Evolutionary conservation across 2,329 filamentous ascomycete species (phyloP).

Genomic region (Albifimbria verrucaria): DNA sequence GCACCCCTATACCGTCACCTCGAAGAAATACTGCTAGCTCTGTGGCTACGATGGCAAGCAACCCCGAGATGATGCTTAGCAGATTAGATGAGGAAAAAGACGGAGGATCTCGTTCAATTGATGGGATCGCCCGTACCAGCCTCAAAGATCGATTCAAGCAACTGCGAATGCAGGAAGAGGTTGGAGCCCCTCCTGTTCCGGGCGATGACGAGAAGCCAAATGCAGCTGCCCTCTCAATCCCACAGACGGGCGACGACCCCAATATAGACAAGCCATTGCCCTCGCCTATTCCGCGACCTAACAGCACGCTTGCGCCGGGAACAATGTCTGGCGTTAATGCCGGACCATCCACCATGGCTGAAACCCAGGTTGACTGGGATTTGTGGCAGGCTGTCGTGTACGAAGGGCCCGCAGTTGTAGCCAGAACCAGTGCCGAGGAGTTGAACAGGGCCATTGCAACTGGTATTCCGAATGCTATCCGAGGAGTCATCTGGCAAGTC

Average conservation of each 20-base stretch:
- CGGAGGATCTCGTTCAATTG: conserved; percentile 39
- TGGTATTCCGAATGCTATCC: conserved; percentile 90
- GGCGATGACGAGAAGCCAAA: conserved; percentile 51
- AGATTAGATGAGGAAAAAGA: conserved; percentile 72
- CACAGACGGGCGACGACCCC: conserved; percentile 19
- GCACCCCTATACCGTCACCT: conserved; percentile 45
- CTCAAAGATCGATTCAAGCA: conserved; percentile 77
- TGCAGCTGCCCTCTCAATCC: conserved; percentile 10
- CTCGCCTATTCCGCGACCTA: conserved; percentile 60
- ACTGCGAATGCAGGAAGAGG: conserved; percentile 72
- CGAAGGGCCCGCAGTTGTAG: conserved; percentile 84
- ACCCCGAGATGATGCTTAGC: conserved; percentile 74
- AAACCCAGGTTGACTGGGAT: conserved; percentile 93
- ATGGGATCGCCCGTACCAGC: conserved; percentile 53
- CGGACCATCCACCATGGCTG: conserved; percentile 66
- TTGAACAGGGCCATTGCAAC: conserved; percentile 86
- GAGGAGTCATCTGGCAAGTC: conserved; percentile 99
- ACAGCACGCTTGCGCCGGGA: conserved; percentile 72
- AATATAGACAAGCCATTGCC: conserved; percentile 29
- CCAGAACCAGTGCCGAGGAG: conserved; percentile 83
- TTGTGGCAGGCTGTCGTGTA: conserved; percentile 96
- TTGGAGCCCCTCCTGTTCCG: conserved; percentile 47
- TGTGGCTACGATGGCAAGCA: conserved; percentile 73
- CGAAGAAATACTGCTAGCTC: conserved; percentile 76
- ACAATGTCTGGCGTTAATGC: conserved; percentile 79